Percentiles rank a stretch among this genome's conserved stretches.
Evolutionary conservation across 1,284 basidiomycete genomes (phyloP).

Genomic region (Xerocomus minutiporus): DNA sequence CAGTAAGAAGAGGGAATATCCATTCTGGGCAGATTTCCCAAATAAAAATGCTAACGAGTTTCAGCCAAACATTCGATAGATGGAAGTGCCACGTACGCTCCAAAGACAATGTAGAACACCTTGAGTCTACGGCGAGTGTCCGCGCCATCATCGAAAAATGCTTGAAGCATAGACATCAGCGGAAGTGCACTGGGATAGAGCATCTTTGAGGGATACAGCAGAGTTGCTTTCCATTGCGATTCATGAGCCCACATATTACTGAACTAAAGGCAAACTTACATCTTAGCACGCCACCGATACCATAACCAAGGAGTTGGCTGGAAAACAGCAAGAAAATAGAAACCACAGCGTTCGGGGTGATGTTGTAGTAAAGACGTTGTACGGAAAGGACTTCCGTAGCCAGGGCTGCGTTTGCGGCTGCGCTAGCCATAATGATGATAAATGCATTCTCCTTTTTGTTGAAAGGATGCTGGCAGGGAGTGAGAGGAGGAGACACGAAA

Average conservation of each 20-base stretch:
- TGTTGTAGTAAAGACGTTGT: slow-evolving; percentile 52
- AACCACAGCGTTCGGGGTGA: slow-evolving; percentile 47
- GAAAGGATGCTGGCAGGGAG: slow-evolving; percentile 35
- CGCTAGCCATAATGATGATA: slow-evolving; percentile 65
- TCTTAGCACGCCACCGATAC: slow-evolving; percentile 59
- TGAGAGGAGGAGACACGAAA: slow-evolving; percentile 16
- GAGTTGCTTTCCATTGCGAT: slow-evolving; percentile 33
- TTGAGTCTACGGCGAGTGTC: slow-evolving; percentile 43
- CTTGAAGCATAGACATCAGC: slow-evolving; percentile 54
- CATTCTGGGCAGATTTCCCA: slow-evolving; percentile 54
- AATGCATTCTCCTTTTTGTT: slow-evolving; percentile 55
- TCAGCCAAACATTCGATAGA: neutral
- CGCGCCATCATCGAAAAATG: slow-evolving; percentile 47
- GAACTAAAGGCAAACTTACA: slow-evolving; percentile 29
- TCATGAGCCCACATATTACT: slow-evolving; percentile 2
- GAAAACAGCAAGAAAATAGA: slow-evolving; percentile 57
- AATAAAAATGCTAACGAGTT: slow-evolving; percentile 39
- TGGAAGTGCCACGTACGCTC: slow-evolving; percentile 25
- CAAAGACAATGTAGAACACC: slow-evolving; percentile 50
- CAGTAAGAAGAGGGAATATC: slow-evolving; percentile 47
- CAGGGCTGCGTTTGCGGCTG: slow-evolving; percentile 59
- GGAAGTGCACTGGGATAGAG: slow-evolving; percentile 54
- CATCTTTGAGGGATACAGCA: slow-evolving; percentile 67
- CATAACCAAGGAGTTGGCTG: slow-evolving; percentile 58
- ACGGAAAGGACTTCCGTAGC: slow-evolving; percentile 66